Conservation (phyloP, 208 protist species). For the Leishmania lainsoni region DNA sequence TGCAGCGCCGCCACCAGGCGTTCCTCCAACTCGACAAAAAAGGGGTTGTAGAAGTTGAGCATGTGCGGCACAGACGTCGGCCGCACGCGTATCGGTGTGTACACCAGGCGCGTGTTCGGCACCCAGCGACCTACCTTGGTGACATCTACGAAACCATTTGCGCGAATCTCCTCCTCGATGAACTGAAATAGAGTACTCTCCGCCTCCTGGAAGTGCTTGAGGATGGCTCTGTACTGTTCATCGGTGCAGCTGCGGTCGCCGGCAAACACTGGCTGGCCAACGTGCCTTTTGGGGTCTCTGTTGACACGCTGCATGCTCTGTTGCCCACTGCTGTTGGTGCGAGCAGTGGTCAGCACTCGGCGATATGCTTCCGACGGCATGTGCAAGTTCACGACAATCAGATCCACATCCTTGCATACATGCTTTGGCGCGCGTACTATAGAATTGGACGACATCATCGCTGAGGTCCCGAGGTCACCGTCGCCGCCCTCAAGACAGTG, state of each 20-base stretch:
- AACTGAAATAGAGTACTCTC: slow-evolving; percentile 42
- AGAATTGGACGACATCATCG: background rate
- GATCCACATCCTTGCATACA: slow-evolving; percentile 32
- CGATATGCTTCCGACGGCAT: slow-evolving; percentile 43
- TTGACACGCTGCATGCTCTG: slow-evolving; percentile 12
- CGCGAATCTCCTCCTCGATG: slow-evolving; percentile 43
- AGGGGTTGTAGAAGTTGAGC: slow-evolving; percentile 36
- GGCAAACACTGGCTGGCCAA: slow-evolving; percentile 70
- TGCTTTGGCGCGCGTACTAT: background rate
- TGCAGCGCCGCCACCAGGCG: slow-evolving; percentile 37
- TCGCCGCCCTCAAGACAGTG: background rate
- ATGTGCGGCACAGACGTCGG: slow-evolving; percentile 40
- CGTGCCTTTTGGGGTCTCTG: slow-evolving; percentile 17
- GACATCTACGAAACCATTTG: slow-evolving; percentile 43
- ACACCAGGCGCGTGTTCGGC: slow-evolving; percentile 30
- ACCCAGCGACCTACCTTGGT: slow-evolving; percentile 30
- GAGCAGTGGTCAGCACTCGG: slow-evolving; percentile 34
- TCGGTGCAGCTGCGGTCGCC: slow-evolving; percentile 65
- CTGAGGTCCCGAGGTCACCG: background rate
- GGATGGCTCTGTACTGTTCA: slow-evolving; percentile 61
- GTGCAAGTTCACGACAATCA: slow-evolving; percentile 75
- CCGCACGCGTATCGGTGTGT: slow-evolving; percentile 31
- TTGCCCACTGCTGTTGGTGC: slow-evolving; percentile 26
- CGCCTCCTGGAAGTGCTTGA: slow-evolving; percentile 50
- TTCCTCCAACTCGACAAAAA: slow-evolving; percentile 46